These are phyloP conservation scores for Ustilago hordei DNA, from an alignment of 1,284 basidiomycete genomes.

Conservation along the genomic window DNA sequence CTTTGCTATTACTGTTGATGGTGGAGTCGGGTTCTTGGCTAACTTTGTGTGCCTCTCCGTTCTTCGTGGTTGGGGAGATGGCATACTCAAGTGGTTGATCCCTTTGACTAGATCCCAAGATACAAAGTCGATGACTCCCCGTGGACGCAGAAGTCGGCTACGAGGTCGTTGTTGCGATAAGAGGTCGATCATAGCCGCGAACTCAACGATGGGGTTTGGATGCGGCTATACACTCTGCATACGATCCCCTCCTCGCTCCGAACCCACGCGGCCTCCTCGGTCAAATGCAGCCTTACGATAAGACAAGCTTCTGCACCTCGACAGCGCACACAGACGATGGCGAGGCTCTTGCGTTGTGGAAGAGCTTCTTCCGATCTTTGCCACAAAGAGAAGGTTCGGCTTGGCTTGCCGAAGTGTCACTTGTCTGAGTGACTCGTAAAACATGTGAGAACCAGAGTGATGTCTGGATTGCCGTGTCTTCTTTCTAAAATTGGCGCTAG, in stretches of 20 bases:
- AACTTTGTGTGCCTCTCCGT: neutral
- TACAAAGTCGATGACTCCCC: neutral
- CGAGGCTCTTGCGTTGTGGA: neutral
- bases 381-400: neutral
- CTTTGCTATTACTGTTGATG: neutral
- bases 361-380: conserved; percentile 5
- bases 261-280: neutral
- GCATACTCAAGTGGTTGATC: neutral
- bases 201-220: neutral
- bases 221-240: neutral
- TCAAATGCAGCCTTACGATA: conserved; percentile 2
- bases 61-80: neutral
- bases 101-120: neutral
- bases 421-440: neutral
- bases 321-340: neutral
- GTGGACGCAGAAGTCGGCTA: neutral
- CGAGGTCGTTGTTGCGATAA: neutral
- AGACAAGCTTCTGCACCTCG: neutral
- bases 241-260: neutral
- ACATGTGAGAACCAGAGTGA: neutral
- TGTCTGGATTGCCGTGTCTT: conserved; percentile 4
- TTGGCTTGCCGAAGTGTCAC: neutral
- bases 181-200: neutral
- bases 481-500: neutral
- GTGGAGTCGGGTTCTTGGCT: neutral